These are phyloP conservation scores for Candida buenavistaensis DNA, from an alignment of 1,139 yeast genomes.

Conservation along the genomic window DNA sequence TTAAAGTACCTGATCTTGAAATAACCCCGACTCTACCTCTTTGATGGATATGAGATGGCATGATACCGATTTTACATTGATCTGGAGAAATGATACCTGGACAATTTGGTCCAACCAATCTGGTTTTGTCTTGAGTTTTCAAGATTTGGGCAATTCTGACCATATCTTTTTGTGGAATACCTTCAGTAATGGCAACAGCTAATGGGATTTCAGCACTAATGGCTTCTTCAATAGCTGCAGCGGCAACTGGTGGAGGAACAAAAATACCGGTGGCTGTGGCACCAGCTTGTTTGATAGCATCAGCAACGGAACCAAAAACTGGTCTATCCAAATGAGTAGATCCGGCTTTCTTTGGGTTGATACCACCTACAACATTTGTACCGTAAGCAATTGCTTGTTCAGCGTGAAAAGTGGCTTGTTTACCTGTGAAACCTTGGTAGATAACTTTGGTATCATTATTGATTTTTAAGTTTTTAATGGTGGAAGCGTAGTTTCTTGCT, in stretches of 20 bases:
- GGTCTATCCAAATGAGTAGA: constrained; percentile 83
- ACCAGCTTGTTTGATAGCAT: constrained; percentile 87
- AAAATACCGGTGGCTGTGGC: constrained; percentile 96
- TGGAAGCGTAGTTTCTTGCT: constrained; percentile 50
- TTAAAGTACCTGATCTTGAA: constrained; percentile 96
- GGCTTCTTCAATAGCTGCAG: constrained; percentile 93
- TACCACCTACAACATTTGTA: constrained; percentile 96
- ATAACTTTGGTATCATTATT: constrained; percentile 90
- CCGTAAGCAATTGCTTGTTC: constrained; percentile 91
- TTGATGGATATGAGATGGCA: constrained; percentile 93
- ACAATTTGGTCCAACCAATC: constrained; percentile 98
- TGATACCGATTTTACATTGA: constrained; percentile 97
- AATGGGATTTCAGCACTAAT: constrained; percentile 94
- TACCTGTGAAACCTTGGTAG: constrained; percentile 97
- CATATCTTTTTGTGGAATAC: constrained; percentile 99
- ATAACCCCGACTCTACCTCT: constrained; percentile 94
- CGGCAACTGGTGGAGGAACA: constrained; percentile 98
- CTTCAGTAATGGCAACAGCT: constrained; percentile 97
- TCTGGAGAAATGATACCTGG: constrained; percentile 99
- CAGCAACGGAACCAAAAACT: constrained; percentile 83
- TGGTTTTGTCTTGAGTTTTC: constrained; percentile 90
- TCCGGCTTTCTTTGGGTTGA: constrained; percentile 98
- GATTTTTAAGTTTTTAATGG: constrained; percentile 85
- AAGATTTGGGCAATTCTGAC: constrained; percentile 91
- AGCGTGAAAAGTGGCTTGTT: constrained; percentile 97